Base-by-base conservation (phyloP, 352 stramenopile species). In the Phytopythium ostracodes region DNA sequence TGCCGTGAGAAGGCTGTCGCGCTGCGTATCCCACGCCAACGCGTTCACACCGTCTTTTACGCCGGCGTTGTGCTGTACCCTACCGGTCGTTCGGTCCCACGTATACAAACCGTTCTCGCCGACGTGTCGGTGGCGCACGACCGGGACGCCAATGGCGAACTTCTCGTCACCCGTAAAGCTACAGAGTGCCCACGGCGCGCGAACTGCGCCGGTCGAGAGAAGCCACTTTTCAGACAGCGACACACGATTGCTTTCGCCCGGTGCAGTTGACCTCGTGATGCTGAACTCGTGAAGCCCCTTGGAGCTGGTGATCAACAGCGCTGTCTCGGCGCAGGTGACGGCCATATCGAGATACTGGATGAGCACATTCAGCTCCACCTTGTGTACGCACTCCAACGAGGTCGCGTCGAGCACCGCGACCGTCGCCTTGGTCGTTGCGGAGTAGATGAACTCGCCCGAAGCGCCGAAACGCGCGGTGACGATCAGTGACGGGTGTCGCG, bases 101-200 rank as follows among this genome's bases (percentile, higher is more conserved):
- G 81, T 89, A 60, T 91, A 94, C 40, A 94, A 65, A 0, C 83
- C 85, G 27, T 88, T 92, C 44, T 92, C 86, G 11, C 86, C 86
- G 5, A 94, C 80, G 40, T 92, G 80, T 18, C 84, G 80, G 55
- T 92, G 86, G 18, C 83, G 83, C n/a, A 91, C 81, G 8, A 90
- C 76, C 12, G 86, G 86, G 43, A 88, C 87, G 0, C 86, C 83
- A 0, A 94, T 72, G 1, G 92, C 77, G 62, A 88, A 92, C 15
- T 73, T 70, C 33, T 87, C 79, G 14, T 84, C 74, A 24, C 73
- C 79, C 6, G 75, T 90, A 50, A 92, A 91, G 40, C 73, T 80
- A 42, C 81, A 92, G 17, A 91, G 61, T 3, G 80, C 78, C 85
- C 85, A 94, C 25, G 85, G 79, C 5, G 82, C 83, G 22, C 79